A percentile compares a stretch with the other conserved stretches of the same genome.
These are phyloP conservation scores for Metschnikowia picachoensis DNA, from an alignment of 805 yeast genomes.

Conservation along the genomic window DNA sequence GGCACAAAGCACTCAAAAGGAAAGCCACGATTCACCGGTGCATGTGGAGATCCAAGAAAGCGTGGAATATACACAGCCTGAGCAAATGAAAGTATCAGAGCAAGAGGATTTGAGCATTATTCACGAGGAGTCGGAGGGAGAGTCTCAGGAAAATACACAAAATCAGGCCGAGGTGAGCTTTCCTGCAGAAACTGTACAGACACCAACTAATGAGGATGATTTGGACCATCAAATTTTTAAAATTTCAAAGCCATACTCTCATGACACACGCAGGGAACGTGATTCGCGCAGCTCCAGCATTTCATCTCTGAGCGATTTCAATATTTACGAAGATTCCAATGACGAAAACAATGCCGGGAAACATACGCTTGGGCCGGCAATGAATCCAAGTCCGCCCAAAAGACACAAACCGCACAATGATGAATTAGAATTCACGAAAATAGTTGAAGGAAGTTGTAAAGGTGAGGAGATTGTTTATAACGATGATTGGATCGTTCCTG, in stretches of 20 bases:
- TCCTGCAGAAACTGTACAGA: background rate
- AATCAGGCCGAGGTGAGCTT: background rate
- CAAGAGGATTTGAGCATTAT: background rate
- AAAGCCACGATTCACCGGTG: background rate
- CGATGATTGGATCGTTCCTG: constrained; percentile 24
- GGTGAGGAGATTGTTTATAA: constrained; percentile 5
- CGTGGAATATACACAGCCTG: background rate
- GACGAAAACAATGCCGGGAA: constrained; percentile 2
- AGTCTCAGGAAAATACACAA: background rate
- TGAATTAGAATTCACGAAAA: background rate
- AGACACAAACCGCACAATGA: background rate
- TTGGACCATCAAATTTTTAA: background rate
- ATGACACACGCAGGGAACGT: background rate
- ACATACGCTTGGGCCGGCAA: constrained; percentile 10
- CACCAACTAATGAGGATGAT: background rate
- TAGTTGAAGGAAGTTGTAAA: background rate
- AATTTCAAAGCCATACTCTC: background rate
- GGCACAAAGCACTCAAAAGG: background rate
- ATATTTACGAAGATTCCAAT: background rate
- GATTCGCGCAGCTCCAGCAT: background rate
- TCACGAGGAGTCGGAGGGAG: background rate
- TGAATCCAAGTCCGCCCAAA: constrained; percentile 11
- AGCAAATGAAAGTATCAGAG: background rate
- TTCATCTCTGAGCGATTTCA: constrained; percentile 3
- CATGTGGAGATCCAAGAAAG: constrained; percentile 1